Percentiles rank a stretch among this genome's conserved stretches.
These are phyloP conservation scores for Nicotiana otophora DNA, from an alignment of 257 asterid species.

Conservation along the genomic window DNA sequence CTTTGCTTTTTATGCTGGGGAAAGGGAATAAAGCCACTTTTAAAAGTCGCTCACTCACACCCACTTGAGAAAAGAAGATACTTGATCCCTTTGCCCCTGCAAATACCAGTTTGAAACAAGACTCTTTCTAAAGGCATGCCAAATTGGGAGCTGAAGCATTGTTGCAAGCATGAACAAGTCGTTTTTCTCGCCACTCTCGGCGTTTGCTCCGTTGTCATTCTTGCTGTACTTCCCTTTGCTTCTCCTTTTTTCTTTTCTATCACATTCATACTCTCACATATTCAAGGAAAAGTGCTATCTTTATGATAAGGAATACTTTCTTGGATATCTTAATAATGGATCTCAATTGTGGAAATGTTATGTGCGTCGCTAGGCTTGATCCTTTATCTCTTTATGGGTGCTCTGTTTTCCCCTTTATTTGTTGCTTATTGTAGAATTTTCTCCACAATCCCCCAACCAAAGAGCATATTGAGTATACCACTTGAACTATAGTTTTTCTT, in stretches of 20 bases:
- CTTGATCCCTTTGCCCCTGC: background rate
- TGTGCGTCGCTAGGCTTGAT: background rate
- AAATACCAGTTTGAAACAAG: background rate
- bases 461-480: background rate
- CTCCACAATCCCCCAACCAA: background rate
- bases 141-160: slow-evolving; percentile 44
- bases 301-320: too few relatives aligned
- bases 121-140: slow-evolving; percentile 19
- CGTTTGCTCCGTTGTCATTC: slow-evolving; percentile 42
- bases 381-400: background rate
- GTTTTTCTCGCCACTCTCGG: slow-evolving; percentile 37
- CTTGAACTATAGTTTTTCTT: background rate
- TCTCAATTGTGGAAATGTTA: background rate
- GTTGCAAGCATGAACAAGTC: slow-evolving; percentile 45
- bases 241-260: background rate
- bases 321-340: background rate
- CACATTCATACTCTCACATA: background rate
- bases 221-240: slow-evolving; percentile 22
- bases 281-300: background rate
- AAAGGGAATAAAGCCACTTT: background rate
- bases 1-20: background rate
- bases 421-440: background rate
- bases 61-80: background rate
- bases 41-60: background rate
- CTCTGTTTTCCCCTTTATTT: background rate